Conservation (phyloP, 768 basidiomycete species). For the Kwoniella europaea region DNA sequence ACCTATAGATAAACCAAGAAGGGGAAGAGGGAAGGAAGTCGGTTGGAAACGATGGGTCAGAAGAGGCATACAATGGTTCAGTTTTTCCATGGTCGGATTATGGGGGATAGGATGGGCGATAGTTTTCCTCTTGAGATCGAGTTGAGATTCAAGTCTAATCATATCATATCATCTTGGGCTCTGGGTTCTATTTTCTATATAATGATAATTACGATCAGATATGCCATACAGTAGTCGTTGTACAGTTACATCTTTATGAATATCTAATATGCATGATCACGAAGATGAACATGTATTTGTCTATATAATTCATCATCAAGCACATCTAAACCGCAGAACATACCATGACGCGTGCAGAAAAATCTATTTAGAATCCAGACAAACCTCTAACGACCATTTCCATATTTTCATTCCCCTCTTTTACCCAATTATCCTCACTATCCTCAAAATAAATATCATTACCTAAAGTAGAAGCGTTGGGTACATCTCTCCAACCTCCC, state of each 20-base stretch:
- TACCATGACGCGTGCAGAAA: too few relatives aligned
- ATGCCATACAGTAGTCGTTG: too few relatives aligned
- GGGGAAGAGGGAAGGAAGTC: constrained; percentile 14
- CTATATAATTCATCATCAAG: not conserved
- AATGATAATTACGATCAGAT: too few relatives aligned
- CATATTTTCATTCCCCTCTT: not conserved
- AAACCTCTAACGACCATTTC: constrained; percentile 3
- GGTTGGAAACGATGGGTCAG: constrained; percentile 39
- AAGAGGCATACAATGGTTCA: constrained; percentile 30
- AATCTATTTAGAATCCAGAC: constrained; percentile 8
- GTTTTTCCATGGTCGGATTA: constrained; percentile 20
- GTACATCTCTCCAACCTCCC: constrained; percentile 4
- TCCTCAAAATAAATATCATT: not conserved
- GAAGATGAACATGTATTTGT: not conserved
- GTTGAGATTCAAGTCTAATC: not conserved
- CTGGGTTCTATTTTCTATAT: too few relatives aligned
- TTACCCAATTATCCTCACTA: constrained; percentile 3
- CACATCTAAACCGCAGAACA: too few relatives aligned
- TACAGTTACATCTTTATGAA: too few relatives aligned
- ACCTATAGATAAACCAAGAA: not conserved
- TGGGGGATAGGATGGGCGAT: constrained; percentile 30
- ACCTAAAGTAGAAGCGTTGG: not conserved
- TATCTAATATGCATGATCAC: too few relatives aligned
- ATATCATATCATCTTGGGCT: not conserved
- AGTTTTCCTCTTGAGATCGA: constrained; percentile 24